phyloP scores from a whole-genome alignment of 2,329 filamentous ascomycete genomes.

The Colletotrichum sp. region DNA sequence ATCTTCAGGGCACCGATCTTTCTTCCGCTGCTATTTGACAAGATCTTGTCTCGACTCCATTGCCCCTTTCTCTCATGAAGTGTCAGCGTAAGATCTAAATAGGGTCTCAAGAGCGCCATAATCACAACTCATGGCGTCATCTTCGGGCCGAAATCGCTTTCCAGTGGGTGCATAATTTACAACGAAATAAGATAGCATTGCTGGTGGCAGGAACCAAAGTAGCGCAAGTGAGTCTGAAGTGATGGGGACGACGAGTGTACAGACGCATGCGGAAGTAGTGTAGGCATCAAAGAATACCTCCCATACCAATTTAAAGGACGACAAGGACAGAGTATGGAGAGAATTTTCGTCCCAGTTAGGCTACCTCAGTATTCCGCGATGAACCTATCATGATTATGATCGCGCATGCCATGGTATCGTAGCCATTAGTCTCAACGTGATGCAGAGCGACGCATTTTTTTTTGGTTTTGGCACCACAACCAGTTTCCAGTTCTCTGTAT shows the following conservation, averaged over 20 bases:
- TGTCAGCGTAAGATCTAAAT: accelerated
- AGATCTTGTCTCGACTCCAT: too few species aligned
- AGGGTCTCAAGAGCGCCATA: neutral
- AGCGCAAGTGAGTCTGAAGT: neutral
- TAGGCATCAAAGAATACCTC: accelerated
- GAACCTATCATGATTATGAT: neutral
- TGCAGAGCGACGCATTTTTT: too few species aligned
- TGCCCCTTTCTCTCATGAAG: neutral
- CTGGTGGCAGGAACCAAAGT: neutral
- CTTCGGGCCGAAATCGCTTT: too few species aligned
- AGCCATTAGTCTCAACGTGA: neutral
- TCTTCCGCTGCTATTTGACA: too few species aligned
- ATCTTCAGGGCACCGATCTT: accelerated
- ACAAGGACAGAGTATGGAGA: neutral
- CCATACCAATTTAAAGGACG: accelerated
- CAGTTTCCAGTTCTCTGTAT: too few species aligned
- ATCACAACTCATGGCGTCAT: accelerated
- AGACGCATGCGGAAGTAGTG: too few species aligned
- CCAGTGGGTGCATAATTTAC: too few species aligned
- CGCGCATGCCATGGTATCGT: neutral
- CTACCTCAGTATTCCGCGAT: neutral
- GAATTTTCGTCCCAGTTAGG: accelerated
- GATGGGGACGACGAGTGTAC: too few species aligned
- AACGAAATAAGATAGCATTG: neutral
- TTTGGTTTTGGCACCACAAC: too few species aligned